Evolutionary conservation across 306 rosid genomes (phyloP).

Genomic region (Fagus crenata): DNA sequence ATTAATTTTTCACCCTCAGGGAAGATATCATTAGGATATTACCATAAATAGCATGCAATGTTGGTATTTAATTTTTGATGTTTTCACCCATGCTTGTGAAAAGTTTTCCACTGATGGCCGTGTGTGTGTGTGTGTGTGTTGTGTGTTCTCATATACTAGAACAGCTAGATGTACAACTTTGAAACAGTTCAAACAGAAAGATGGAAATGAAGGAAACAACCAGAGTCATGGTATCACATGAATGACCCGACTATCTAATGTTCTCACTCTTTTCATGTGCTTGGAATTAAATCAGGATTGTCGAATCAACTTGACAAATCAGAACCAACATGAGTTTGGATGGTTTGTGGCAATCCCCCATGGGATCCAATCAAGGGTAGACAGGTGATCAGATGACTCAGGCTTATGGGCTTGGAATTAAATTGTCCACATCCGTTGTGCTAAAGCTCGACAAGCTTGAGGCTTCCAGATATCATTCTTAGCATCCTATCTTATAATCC

Average conservation of each 20-base stretch:
- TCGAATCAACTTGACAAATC: not conserved
- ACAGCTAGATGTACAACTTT: not conserved
- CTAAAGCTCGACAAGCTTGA: not conserved
- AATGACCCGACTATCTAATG: not conserved
- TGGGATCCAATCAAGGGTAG: constrained; percentile 11
- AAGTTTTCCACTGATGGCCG: not conserved
- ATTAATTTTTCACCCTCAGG: not conserved
- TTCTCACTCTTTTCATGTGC: not conserved
- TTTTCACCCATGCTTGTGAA: not conserved
- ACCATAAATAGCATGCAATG: not conserved
- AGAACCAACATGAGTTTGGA: constrained; percentile 8
- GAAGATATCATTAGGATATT: not conserved
- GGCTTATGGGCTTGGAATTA: constrained; percentile 6
- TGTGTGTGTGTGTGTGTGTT: not conserved
- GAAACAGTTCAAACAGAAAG: not conserved
- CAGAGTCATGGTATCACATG: not conserved
- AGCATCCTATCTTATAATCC: constrained; percentile 1
- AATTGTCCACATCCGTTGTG: constrained; percentile 6
- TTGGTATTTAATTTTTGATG: not conserved
- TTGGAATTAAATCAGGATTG: not conserved
- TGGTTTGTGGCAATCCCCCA: constrained; percentile 14
- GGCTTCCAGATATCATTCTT: constrained; percentile 11
- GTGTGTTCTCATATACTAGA: not conserved
- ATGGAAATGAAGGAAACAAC: constrained; percentile 4
- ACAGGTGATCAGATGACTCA: constrained; percentile 14